Percentiles rank a stretch among this genome's conserved stretches.
These are phyloP conservation scores for Solanum bulbocastanum DNA, from an alignment of 257 asterid species.

Conservation along the genomic window DNA sequence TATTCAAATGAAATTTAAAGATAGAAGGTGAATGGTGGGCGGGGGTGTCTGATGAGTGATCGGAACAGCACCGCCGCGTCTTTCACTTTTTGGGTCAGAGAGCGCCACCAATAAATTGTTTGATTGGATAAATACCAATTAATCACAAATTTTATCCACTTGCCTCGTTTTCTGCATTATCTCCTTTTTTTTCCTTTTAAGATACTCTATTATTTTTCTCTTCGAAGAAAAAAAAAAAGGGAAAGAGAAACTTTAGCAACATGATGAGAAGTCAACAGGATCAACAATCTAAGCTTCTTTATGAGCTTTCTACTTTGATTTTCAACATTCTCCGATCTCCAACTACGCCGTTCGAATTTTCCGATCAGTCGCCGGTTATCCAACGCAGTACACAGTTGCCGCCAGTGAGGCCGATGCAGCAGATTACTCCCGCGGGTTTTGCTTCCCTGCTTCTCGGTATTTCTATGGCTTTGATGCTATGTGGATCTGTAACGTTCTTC, in stretches of 20 bases:
- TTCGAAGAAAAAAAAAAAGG: no score
- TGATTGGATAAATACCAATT: not conserved
- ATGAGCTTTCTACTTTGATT: slow-evolving; percentile 31
- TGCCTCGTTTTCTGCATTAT: slow-evolving; percentile 30
- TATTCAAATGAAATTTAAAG: not conserved
- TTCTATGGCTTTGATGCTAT: slow-evolving; percentile 63
- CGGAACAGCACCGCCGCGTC: slow-evolving; percentile 3
- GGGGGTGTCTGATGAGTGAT: not conserved
- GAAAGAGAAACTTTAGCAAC: not conserved
- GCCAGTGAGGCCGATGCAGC: slow-evolving; percentile 23
- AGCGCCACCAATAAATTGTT: not conserved
- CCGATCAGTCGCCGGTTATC: slow-evolving; percentile 4
- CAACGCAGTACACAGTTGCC: not conserved
- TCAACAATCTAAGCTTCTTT: slow-evolving; percentile 21
- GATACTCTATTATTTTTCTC: not conserved
- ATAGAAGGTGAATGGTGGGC: not conserved
- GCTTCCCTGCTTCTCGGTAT: slow-evolving; percentile 70
- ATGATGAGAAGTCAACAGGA: slow-evolving; percentile 24
- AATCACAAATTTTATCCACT: slow-evolving; percentile 34
- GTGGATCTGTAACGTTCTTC: slow-evolving; percentile 85
- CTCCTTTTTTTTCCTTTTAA: not conserved
- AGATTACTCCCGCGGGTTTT: slow-evolving; percentile 69
- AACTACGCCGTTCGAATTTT: slow-evolving; percentile 6
- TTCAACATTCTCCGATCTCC: slow-evolving; percentile 20
- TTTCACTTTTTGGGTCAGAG: not conserved